Base-by-base conservation (phyloP, 352 stramenopile species). In the Blastocystis sp. region DNA sequence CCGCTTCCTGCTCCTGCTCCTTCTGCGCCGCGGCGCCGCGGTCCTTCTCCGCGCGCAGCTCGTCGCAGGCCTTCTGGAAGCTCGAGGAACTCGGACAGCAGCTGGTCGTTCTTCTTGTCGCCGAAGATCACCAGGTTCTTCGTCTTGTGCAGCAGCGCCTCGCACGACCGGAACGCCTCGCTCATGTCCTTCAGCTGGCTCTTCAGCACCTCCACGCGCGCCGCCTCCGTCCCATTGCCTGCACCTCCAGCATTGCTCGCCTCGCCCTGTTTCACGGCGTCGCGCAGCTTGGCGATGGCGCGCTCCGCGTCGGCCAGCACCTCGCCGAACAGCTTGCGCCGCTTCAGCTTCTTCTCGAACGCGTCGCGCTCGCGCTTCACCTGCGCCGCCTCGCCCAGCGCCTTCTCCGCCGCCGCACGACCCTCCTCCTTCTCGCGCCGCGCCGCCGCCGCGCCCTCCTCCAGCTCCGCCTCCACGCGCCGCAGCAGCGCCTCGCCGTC, bases 31-130 rank as follows among this genome's bases (percentile, higher is more conserved):
- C 34, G 14, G 43, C 74, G 21, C 34, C 60, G 11, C 61, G 59
- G 23, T 84, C 52, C 19, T 61, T 53, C 28, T 67, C 74, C 53
- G 45, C 9, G 14, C 28, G 17, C 48, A 56, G 48, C 48, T 56
- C 48, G 48, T 56, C 48, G 48, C 5, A 56, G 5, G 48, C 48
- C 34, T 84, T 84, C 53, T 84, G 74, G 19, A 67, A 67, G 53
- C 41, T 61, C 28, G 10, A 84, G 23, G 3, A 56, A 41, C 17
- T 84, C 74, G 2, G 17, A 48, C 53, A 67, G 60, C n/a, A 84
- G 40, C 40, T 84, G 74, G 61, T 84, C 74, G 38, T 84, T 84
- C 56, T 84, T 84, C 60, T 84, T 84, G 41, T 84, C 74, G 23
- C 74, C 74, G 48, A 67, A 84, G 1, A 52, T 59, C 28, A 84